These are phyloP conservation scores for Waltergamsia citrina DNA, from an alignment of 2,329 filamentous ascomycete genomes.

Conservation along the genomic window DNA sequence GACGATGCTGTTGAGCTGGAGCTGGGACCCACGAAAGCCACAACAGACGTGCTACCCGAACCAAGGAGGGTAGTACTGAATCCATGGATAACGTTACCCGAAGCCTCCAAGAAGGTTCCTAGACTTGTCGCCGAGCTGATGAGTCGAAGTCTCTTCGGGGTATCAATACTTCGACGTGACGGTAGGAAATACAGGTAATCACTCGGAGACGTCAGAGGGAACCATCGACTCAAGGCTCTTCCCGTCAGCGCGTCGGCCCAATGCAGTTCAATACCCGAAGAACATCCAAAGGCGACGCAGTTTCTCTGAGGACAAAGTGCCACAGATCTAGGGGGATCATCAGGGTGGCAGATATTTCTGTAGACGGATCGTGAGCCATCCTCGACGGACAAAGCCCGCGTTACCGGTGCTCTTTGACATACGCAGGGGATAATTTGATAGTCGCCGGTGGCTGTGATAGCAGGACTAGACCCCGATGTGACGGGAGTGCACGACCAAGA, in stretches of 20 bases:
- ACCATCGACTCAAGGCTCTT: slow-evolving; percentile 43
- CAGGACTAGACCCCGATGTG: no score
- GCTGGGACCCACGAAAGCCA: slow-evolving; percentile 7
- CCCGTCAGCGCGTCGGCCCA: slow-evolving; percentile 39
- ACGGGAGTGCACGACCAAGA: no score
- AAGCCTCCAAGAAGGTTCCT: slow-evolving; percentile 11
- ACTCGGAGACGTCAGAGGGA: slow-evolving; percentile 42
- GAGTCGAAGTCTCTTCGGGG: slow-evolving; percentile 46
- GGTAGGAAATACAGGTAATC: slow-evolving; percentile 53
- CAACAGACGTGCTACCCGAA: slow-evolving; percentile 10
- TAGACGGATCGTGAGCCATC: slow-evolving; percentile 19
- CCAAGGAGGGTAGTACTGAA: slow-evolving; percentile 13
- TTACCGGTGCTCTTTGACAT: slow-evolving; percentile 12
- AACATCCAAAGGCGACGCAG: slow-evolving; percentile 57
- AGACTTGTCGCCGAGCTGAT: slow-evolving; percentile 48
- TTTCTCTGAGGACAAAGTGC: slow-evolving; percentile 55
- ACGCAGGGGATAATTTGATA: slow-evolving; percentile 10
- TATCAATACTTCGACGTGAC: slow-evolving; percentile 35
- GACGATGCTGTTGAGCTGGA: neutral
- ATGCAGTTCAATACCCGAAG: slow-evolving; percentile 52
- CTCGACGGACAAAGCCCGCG: slow-evolving; percentile 17
- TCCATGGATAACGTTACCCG: slow-evolving; percentile 10
- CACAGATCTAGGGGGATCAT: slow-evolving; percentile 55
- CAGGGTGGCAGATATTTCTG: slow-evolving; percentile 45
- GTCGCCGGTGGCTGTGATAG: neutral